phyloP scores from a whole-genome alignment of 208 protist species.

The Perkinsela sp. region DNA sequence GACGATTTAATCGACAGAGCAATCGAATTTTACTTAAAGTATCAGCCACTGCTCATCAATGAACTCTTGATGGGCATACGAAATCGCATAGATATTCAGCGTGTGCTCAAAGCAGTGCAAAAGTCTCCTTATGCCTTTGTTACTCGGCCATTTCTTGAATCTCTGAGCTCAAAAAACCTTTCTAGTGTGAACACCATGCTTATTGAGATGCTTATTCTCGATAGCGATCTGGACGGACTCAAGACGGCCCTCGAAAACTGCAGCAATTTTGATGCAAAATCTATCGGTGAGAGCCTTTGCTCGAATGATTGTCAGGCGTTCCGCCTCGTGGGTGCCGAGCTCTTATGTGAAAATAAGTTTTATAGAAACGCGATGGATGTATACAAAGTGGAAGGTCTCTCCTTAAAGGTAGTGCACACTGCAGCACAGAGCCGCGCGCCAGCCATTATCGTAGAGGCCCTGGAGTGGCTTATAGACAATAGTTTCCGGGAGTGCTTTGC shows the following conservation, averaged over 20 bases:
- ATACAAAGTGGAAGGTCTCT: not conserved
- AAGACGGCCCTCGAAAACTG: constrained; percentile 74
- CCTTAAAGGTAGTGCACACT: not conserved
- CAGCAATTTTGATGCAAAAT: constrained; percentile 85
- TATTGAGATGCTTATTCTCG: constrained; percentile 91
- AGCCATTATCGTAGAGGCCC: not conserved
- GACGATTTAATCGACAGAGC: constrained; percentile 87
- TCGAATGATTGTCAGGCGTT: constrained; percentile 95
- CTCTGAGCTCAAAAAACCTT: constrained; percentile 66
- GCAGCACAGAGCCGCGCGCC: not conserved
- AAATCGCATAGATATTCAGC: constrained; percentile 78
- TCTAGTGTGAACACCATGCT: constrained; percentile 89
- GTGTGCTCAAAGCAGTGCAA: constrained; percentile 72
- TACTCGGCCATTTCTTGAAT: constrained; percentile 84
- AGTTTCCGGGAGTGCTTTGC: not conserved
- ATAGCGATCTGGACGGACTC: constrained; percentile 90
- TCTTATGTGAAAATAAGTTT: not conserved
- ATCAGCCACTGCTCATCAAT: constrained; percentile 64
- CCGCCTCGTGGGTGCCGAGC: constrained; percentile 63
- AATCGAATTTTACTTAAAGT: constrained; percentile 84
- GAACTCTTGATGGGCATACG: constrained; percentile 81
- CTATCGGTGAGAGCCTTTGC: constrained; percentile 79
- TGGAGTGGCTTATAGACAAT: not conserved
- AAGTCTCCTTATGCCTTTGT: constrained; percentile 56
- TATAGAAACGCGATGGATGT: not conserved